Percentiles rank a stretch among this genome's conserved stretches.
Conservation (phyloP, 1,284 basidiomycete genomes). For the Austroboletus novae-zelandiae region DNA sequence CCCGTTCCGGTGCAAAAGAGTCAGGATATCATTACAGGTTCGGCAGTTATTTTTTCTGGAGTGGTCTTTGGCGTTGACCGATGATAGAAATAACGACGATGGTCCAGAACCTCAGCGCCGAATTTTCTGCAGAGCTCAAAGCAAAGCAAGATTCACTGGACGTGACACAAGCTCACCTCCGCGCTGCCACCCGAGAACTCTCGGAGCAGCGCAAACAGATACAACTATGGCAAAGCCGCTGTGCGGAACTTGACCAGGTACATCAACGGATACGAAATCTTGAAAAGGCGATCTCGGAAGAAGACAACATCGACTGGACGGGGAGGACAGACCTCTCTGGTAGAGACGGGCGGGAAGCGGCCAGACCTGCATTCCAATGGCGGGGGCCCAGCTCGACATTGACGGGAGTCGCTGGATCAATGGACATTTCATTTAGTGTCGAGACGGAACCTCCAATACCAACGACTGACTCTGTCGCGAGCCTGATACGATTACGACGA, state of each 20-base stretch:
- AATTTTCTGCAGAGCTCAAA: conserved; percentile 84
- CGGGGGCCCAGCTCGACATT: conserved; percentile 64
- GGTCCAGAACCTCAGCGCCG: conserved; percentile 73
- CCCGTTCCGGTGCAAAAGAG: conserved; percentile 81
- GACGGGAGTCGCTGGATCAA: conserved; percentile 48
- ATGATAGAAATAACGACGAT: conserved; percentile 77
- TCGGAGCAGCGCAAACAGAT: conserved; percentile 87
- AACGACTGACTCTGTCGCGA: conserved; percentile 51
- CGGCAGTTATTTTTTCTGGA: conserved; percentile 12
- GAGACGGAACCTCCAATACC: conserved; percentile 71
- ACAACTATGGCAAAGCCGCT: conserved; percentile 66
- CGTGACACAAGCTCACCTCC: conserved; percentile 82
- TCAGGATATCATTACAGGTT: conserved; percentile 85
- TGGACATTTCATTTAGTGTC: conserved; percentile 59
- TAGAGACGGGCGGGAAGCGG: conserved; percentile 44
- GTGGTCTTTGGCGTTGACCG: conserved; percentile 7
- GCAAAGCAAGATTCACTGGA: conserved; percentile 85
- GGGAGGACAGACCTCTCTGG: conserved; percentile 73
- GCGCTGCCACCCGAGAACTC: conserved; percentile 86
- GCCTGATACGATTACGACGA: conserved; percentile 69
- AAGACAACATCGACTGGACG: conserved; percentile 85
- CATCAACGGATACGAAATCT: conserved; percentile 78
- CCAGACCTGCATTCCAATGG: conserved; percentile 61
- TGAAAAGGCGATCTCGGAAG: conserved; percentile 72
- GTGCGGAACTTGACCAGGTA: conserved; percentile 76